Evolutionary conservation across 306 rosid species (phyloP).

Genomic region (Luffa acutangula): DNA sequence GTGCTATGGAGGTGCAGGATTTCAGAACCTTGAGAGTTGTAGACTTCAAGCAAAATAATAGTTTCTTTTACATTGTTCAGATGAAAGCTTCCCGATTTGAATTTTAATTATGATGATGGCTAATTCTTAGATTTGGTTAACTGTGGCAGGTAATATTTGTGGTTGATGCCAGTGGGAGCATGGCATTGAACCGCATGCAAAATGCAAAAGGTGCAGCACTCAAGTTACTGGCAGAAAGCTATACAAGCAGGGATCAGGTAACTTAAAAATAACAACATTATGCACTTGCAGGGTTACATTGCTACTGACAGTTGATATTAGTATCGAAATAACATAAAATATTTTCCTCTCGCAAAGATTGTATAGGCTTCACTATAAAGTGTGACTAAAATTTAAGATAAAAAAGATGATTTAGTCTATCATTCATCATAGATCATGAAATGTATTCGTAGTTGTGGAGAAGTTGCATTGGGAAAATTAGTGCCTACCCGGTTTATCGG

Average conservation of each 20-base stretch:
- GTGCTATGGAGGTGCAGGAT: background rate
- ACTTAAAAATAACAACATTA: conserved; percentile 9
- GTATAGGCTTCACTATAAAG: no score
- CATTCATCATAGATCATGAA: background rate
- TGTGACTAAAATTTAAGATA: no score
- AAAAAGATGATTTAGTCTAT: background rate
- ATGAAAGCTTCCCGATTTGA: background rate
- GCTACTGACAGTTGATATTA: background rate
- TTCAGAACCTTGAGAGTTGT: background rate
- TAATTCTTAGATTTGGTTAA: background rate
- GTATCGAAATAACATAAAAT: background rate
- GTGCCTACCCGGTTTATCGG: background rate
- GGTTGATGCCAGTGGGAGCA: conserved; percentile 99
- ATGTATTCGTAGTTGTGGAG: background rate
- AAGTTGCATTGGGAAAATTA: background rate
- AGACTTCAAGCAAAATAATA: background rate
- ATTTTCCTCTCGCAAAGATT: background rate
- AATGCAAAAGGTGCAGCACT: conserved; percentile 99
- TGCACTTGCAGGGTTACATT: conserved; percentile 6
- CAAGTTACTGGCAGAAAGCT: conserved; percentile 91
- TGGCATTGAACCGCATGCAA: conserved; percentile 98
- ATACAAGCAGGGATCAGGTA: conserved; percentile 98
- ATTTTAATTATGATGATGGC: background rate
- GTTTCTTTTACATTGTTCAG: background rate
- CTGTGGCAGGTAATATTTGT: conserved; percentile 77